Base-by-base conservation (phyloP, 2,329 filamentous ascomycete species). In the Aspergillus fumigatiaffinis region DNA sequence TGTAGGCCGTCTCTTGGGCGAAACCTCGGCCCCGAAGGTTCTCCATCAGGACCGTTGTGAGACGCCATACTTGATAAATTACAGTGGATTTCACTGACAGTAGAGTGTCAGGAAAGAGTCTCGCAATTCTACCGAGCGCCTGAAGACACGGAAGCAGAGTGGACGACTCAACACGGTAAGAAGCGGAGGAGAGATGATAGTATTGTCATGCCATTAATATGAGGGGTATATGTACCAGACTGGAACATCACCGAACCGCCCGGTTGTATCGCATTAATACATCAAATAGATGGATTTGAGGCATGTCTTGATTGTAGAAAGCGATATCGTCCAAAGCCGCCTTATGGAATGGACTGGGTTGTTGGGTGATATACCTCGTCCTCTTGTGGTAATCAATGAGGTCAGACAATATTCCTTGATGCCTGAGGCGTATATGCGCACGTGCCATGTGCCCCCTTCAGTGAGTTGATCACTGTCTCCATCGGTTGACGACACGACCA, bases 1-100 rank as follows among this genome's bases (percentile, higher is more conserved):
- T 60, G 69, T 54, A 67, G 66, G 63, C 64, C 67, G 58, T 67
- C 60, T 56, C 64, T 53, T 14, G 57, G 52, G 20, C 59, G 59
- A 50, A 44, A 14, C 51, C 58, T 60, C 35, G 50, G 53, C 12
- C 50, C 29, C n/a, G 29, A 25, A 17, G 51, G 48, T 23, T 42
- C 47, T 55, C 51, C 53, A 29, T 53, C 50, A 47, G 46, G 54
- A 8, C 55, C 29, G 38, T 54, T 60, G 49, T 56, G 52, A 42
- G 62, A 62, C 51, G 64, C 65, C 65, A 70, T 71, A 29, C 44
- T 25, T 51, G 42, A 26, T 21, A 23, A 38, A 17, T 44, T 56
- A 53, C 54, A 50, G 21, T 52, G 12, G 20, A 46, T 23, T 20
- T 20, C 29, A 41, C 41, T 20, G 50, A 41, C 14, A 23, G 12